phyloP scores from a whole-genome alignment of 495 filamentous ascomycete genomes.

The Xylaria grammica region DNA sequence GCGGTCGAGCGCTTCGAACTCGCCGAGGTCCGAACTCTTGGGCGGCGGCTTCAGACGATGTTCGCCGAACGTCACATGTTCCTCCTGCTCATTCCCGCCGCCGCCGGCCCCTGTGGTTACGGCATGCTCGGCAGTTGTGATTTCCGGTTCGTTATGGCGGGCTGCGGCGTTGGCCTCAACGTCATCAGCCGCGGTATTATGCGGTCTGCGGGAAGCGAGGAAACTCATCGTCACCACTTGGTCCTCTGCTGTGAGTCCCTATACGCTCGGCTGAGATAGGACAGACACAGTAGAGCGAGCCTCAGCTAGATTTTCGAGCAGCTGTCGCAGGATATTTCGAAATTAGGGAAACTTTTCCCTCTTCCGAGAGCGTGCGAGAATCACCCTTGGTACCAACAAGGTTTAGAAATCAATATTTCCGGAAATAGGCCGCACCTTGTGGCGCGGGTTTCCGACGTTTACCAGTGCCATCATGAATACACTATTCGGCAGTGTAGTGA shows the following conservation, averaged over 20 bases:
- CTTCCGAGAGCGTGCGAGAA: neutral
- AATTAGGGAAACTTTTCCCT: neutral
- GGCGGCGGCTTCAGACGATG: conserved; percentile 22
- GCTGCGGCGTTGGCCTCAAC: conserved; percentile 12
- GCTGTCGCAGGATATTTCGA: neutral
- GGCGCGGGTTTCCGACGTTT: neutral
- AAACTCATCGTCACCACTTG: conserved; percentile 18
- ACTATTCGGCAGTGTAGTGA: neutral
- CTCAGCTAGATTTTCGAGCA: neutral
- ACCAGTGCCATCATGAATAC: conserved; percentile 7
- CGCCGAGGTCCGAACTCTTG: conserved; percentile 39
- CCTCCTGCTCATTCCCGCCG: conserved; percentile 2
- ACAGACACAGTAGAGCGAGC: neutral
- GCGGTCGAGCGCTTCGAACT: conserved; percentile 59
- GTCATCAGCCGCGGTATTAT: conserved; percentile 16
- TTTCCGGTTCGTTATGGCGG: conserved; percentile 8
- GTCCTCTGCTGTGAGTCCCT: neutral
- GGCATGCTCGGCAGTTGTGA: neutral
- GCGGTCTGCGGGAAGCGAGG: conserved; percentile 3
- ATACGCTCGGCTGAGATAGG: neutral
- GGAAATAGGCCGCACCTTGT: neutral
- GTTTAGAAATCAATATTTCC: neutral
- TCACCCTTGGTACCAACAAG: neutral
- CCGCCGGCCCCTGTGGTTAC: neutral
- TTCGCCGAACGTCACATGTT: conserved; percentile 36